Conservation (phyloP, 352 stramenopile species). For the Globisporangium spinosum region DNA sequence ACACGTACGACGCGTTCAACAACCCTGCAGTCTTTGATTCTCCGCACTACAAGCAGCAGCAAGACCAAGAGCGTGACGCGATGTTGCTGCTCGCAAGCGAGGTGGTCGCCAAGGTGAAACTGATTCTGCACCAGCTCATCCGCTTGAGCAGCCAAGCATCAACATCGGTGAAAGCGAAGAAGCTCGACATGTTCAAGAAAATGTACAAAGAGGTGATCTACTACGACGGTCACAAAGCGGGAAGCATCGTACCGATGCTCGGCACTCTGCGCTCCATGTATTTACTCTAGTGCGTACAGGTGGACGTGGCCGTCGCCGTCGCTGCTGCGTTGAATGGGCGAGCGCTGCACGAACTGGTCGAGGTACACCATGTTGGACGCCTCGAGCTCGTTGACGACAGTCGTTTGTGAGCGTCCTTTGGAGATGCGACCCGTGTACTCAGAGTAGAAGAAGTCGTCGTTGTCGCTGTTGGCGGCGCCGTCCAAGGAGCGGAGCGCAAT, state of each 20-base stretch:
- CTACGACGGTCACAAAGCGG: constrained; percentile 38
- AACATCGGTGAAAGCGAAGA: constrained; percentile 29
- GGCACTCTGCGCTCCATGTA: constrained; percentile 60
- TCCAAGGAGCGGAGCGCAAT: constrained; percentile 41
- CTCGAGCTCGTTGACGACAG: constrained; percentile 46
- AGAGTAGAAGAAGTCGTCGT: constrained; percentile 44
- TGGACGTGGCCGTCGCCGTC: constrained; percentile 19
- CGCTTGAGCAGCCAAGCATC: constrained; percentile 25
- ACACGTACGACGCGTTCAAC: constrained; percentile 70
- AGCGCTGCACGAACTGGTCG: constrained; percentile 46
- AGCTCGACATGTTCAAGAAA: constrained; percentile 69
- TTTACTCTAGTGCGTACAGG: constrained; percentile 41
- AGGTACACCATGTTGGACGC: constrained; percentile 53
- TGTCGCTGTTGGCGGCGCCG: constrained; percentile 27
- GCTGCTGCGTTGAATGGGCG: constrained; percentile 15
- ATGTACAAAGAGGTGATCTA: constrained; percentile 88
- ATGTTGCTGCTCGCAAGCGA: constrained; percentile 38
- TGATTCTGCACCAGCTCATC: constrained; percentile 62
- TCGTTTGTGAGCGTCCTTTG: constrained; percentile 18
- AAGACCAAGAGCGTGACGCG: constrained; percentile 17
- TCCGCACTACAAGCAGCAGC: constrained; percentile 14
- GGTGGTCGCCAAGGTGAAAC: constrained; percentile 56
- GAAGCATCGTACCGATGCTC: constrained; percentile 47
- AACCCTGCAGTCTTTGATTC: not conserved
- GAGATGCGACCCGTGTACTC: constrained; percentile 68